Base-by-base conservation (phyloP, 2,329 filamentous ascomycete species). In the Colletotrichum sp. region DNA sequence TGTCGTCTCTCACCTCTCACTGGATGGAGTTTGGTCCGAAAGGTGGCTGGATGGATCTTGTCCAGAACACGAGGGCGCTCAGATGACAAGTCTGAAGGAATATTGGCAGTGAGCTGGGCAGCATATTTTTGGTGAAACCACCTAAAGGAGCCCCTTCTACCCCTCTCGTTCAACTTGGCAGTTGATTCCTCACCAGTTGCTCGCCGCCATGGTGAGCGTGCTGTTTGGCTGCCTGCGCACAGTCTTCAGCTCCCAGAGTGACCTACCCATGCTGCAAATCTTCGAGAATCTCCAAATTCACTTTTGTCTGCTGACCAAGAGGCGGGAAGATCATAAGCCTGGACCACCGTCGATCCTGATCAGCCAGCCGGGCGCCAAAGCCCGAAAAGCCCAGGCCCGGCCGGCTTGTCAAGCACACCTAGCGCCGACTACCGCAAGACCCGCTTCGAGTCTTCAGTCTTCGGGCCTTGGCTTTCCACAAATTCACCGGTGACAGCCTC, bases 121-220 rank as follows among this genome's bases (percentile, higher is more conserved):
- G 59, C 64, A 64, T 69, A 30, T 65, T 73, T 65, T 73, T 74
- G 48, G 74, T 74, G 74, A 69, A 76, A 74, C 74, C 65, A 52
- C 34, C 64, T 60, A 65, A 39, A 44, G 30, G 57, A 73, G 65
- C 39, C 57, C 69, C 48, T 15, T 34, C 32, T 30, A 8, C 74
- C 64, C 65, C 74, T 74, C 59, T 74, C 64, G 69, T 74, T 74
- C 65, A 4, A 59, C 11, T n/a, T 19, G 36, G 19, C 44, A 39
- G 64, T 16, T 36, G 52, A 27, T 52, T 52, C 12, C n/a, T 52
- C 44, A 22, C n/a, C n/a, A 52, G 44, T 52, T 22, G 44, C 30
- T 22, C 34, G 28, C 25, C 22, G 28, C 64, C 30, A 8, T 30
- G 16, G 34, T 19, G 30, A 32, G 4, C 27, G n/a, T 11, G 6